Percentiles rank a stretch among this genome's conserved stretches.
These are phyloP conservation scores for Coffea humblotiana DNA, from an alignment of 305 asterid genomes.

Conservation along the genomic window DNA sequence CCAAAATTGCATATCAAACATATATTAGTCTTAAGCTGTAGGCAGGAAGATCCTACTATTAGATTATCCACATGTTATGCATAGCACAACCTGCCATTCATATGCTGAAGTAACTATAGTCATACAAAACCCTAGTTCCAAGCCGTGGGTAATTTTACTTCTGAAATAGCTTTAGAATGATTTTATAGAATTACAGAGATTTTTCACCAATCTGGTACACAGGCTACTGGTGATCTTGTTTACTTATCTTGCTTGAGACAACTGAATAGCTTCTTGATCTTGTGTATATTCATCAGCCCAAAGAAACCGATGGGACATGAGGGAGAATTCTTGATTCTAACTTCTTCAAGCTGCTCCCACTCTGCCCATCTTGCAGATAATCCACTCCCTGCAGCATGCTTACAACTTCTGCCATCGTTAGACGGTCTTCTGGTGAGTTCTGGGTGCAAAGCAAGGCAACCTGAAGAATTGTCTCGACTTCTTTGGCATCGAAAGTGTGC, in stretches of 20 bases:
- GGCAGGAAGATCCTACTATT: too few species aligned
- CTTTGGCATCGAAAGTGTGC: constrained; percentile 44
- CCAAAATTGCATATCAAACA: too few species aligned
- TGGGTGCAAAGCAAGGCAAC: constrained; percentile 94
- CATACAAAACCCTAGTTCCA: too few species aligned
- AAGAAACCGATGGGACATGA: constrained; percentile 49
- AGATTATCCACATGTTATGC: too few species aligned
- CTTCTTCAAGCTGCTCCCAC: constrained; percentile 81
- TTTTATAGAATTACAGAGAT: background rate
- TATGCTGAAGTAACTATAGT: background rate
- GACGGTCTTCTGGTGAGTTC: constrained; percentile 75
- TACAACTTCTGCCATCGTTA: constrained; percentile 67
- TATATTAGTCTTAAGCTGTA: too few species aligned
- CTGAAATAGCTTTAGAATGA: background rate
- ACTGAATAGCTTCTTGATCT: constrained; percentile 77
- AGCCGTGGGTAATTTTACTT: too few species aligned
- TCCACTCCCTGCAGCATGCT: constrained; percentile 74
- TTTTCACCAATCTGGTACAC: background rate
- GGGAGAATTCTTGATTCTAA: constrained; percentile 48
- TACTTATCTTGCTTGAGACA: constrained; percentile 78
- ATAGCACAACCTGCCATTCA: background rate
- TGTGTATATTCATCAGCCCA: constrained; percentile 78
- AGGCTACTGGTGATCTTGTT: background rate
- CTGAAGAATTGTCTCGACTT: constrained; percentile 72
- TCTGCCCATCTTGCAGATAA: constrained; percentile 90